These are phyloP conservation scores for Suillus occidentalis DNA, from an alignment of 768 basidiomycete species.

Conservation along the genomic window DNA sequence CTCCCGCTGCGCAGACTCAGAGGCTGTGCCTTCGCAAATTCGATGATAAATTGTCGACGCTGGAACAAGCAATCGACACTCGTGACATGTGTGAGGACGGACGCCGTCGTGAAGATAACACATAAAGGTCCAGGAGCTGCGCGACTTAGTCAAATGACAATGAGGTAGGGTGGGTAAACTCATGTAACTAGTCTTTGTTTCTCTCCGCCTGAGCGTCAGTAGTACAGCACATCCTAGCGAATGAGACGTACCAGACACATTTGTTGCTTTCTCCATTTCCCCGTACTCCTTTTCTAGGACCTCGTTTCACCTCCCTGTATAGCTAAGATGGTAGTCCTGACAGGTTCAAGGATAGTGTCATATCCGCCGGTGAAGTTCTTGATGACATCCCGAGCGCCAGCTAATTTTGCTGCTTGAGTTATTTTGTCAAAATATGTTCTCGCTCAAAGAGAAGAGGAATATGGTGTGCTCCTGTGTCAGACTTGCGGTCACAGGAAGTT, in stretches of 20 bases:
- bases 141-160: not conserved
- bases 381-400: constrained; percentile 43
- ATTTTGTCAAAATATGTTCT: constrained; percentile 36
- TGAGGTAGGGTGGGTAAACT: not conserved
- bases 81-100: constrained; percentile 35
- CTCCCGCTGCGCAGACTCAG: constrained; percentile 48
- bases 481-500: too few species aligned
- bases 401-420: constrained; percentile 28
- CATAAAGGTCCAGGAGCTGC: constrained; percentile 39
- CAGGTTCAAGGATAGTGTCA: constrained; percentile 40
- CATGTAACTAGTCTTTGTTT: constrained; percentile 32
- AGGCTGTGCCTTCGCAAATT: constrained; percentile 38
- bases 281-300: constrained; percentile 18
- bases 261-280: constrained; percentile 20
- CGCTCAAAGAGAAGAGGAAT: constrained; percentile 38
- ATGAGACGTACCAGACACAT: constrained; percentile 24
- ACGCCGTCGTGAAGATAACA: constrained; percentile 36
- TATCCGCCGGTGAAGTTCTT: constrained; percentile 37
- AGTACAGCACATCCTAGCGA: not conserved
- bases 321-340: constrained; percentile 31
- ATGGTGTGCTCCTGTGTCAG: constrained; percentile 40
- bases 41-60: constrained; percentile 23
- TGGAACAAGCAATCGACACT: constrained; percentile 12
- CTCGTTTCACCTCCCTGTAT: constrained; percentile 13
- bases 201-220: constrained; percentile 25